Evolutionary conservation across 352 stramenopile species (phyloP).

Genomic region (Globisporangium solare): DNA sequence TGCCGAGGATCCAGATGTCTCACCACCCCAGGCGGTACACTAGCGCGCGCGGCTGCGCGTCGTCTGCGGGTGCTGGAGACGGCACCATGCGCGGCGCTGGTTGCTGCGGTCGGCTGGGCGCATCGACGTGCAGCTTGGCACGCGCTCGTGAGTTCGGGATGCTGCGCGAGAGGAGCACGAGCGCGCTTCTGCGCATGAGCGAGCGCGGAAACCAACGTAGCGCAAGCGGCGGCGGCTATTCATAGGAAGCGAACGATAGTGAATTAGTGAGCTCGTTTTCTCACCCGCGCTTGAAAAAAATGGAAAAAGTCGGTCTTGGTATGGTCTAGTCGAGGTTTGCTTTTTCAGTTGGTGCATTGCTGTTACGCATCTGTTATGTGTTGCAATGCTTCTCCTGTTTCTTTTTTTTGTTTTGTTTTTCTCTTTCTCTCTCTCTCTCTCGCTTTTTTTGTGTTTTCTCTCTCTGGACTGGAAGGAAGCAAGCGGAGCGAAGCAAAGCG

Average conservation of each 20-base stretch:
- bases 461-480: neutral
- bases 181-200: conserved; percentile 7
- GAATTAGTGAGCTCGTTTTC: no score
- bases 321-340: neutral
- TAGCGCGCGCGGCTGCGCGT: conserved; percentile 88
- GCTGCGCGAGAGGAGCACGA: neutral
- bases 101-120: neutral
- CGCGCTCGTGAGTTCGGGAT: conserved; percentile 9
- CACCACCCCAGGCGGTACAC: conserved; percentile 93
- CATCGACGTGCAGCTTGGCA: conserved; percentile 12
- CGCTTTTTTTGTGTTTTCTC: no score
- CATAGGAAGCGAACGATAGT: no score
- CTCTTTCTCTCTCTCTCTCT: conserved; percentile 4
- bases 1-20: conserved; percentile 32
- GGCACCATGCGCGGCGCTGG: neutral
- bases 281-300: no score
- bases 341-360: no score
- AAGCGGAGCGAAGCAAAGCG: no score
- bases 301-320: no score
- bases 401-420: conserved; percentile 9
- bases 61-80: no score
- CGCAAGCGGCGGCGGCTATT: conserved; percentile 1
- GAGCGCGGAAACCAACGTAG: neutral
- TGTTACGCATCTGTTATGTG: neutral
- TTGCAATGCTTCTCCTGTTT: neutral